Percentiles rank a stretch among this genome's conserved stretches.
Conservation (phyloP, 2,329 filamentous ascomycete species). For the Cladorrhinum sp. region DNA sequence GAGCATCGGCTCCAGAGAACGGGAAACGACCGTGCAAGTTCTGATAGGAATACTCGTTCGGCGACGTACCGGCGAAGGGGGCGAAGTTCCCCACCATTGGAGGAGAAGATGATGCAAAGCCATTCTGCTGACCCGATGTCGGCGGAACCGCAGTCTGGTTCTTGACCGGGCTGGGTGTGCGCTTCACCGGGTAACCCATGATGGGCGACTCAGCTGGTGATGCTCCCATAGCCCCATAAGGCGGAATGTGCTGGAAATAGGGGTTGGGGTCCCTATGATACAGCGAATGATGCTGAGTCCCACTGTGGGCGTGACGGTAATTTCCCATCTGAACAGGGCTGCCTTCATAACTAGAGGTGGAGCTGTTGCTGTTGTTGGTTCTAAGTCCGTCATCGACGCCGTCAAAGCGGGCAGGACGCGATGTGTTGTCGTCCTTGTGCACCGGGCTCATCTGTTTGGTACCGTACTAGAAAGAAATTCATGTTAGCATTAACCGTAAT, state of each 20-base stretch:
- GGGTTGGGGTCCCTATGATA: conserved; percentile 35
- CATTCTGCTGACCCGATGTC: conserved; percentile 34
- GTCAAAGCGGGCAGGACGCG: conserved; percentile 44
- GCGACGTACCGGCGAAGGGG: conserved; percentile 46
- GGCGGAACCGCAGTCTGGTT: conserved; percentile 25
- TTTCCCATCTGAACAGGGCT: conserved; percentile 36
- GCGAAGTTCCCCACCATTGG: conserved; percentile 44
- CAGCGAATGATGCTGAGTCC: conserved; percentile 45
- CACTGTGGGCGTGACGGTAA: conserved; percentile 32
- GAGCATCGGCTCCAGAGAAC: conserved; percentile 45
- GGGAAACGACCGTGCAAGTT: conserved; percentile 48
- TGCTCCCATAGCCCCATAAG: conserved; percentile 31
- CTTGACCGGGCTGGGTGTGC: conserved; percentile 32
- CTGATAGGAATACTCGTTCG: conserved; percentile 42
- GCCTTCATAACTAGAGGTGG: conserved; percentile 36
- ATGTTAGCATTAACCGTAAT: conserved; percentile 39
- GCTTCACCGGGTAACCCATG: conserved; percentile 28
- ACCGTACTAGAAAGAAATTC: conserved; percentile 51
- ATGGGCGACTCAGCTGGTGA: conserved; percentile 37
- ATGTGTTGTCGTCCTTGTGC: conserved; percentile 45
- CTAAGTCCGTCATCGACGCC: conserved; percentile 39
- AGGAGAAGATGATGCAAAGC: conserved; percentile 42
- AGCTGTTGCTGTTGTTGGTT: conserved; percentile 36
- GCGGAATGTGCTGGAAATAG: conserved; percentile 34
- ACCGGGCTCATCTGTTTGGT: conserved; percentile 55